phyloP scores from a whole-genome alignment of 768 basidiomycete species.

The Pisolithus microcarpus region DNA sequence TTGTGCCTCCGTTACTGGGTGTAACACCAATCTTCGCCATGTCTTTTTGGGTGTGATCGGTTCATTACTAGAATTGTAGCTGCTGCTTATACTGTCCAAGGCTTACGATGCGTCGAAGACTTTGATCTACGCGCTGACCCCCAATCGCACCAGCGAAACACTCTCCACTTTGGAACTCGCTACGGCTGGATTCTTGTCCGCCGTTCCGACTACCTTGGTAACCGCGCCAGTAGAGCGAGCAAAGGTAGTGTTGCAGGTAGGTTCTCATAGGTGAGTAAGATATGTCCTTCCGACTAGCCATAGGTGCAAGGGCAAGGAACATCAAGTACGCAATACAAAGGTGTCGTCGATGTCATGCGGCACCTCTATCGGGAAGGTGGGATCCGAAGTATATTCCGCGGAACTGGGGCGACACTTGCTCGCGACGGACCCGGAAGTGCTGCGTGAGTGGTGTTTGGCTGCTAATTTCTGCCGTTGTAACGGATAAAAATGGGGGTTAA shows the following conservation, averaged over 20 bases:
- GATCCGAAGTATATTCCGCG: slow-evolving; percentile 83
- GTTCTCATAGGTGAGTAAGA: slow-evolving; percentile 6
- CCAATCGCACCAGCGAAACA: slow-evolving; percentile 55
- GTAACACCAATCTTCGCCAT: slow-evolving; percentile 98
- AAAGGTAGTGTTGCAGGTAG: slow-evolving; percentile 88
- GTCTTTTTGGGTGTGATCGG: slow-evolving; percentile 81
- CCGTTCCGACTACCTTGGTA: slow-evolving; percentile 83
- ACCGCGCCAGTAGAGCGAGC: slow-evolving; percentile 97
- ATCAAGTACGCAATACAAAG: slow-evolving; percentile 67
- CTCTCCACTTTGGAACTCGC: slow-evolving; percentile 80
- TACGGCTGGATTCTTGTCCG: slow-evolving; percentile 88
- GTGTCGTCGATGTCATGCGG: slow-evolving; percentile 84
- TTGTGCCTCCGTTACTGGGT: slow-evolving; percentile 87
- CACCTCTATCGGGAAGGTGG: slow-evolving; percentile 95
- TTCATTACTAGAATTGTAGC: not conserved
- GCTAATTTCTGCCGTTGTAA: slow-evolving; percentile 2
- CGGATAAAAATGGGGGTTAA: slow-evolving; percentile 25
- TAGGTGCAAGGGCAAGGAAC: slow-evolving; percentile 87
- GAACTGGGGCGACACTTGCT: slow-evolving; percentile 87
- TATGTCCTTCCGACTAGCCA: slow-evolving; percentile 13
- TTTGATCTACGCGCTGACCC: slow-evolving; percentile 71
- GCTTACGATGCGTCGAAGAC: slow-evolving; percentile 92
- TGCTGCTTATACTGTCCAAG: slow-evolving; percentile 32
- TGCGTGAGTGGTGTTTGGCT: slow-evolving; percentile 51
- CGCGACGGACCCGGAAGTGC: slow-evolving; percentile 96